Percentiles rank a stretch among this genome's conserved stretches.
Evolutionary conservation across 2,329 filamentous ascomycete species (phyloP).

Genomic region (Rutstroemia sp.): DNA sequence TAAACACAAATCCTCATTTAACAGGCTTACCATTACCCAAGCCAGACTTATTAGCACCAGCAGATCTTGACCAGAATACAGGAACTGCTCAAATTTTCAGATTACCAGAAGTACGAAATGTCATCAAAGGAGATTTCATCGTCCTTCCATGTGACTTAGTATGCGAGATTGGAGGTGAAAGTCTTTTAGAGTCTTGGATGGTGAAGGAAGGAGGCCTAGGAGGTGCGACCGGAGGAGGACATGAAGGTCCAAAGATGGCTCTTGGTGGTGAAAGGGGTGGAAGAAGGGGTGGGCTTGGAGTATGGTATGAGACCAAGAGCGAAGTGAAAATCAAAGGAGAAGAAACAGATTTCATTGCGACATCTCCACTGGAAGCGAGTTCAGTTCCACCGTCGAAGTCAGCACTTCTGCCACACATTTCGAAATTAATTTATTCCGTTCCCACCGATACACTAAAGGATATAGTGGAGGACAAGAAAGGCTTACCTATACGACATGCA

Average conservation of each 20-base stretch:
- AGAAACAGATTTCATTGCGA: slow-evolving; percentile 87
- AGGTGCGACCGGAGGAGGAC: slow-evolving; percentile 47
- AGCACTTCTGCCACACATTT: slow-evolving; percentile 60
- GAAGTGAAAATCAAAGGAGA: slow-evolving; percentile 77
- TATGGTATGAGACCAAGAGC: slow-evolving; percentile 85
- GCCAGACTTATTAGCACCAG: slow-evolving; percentile 69
- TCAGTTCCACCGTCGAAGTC: slow-evolving; percentile 52
- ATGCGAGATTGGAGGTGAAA: slow-evolving; percentile 78
- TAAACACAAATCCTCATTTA: slow-evolving; percentile 72
- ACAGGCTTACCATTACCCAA: slow-evolving; percentile 66
- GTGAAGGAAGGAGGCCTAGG: slow-evolving; percentile 66
- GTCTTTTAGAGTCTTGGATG: slow-evolving; percentile 88
- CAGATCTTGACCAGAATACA: slow-evolving; percentile 70
- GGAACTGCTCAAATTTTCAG: slow-evolving; percentile 86
- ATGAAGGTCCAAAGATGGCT: slow-evolving; percentile 38
- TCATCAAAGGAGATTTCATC: slow-evolving; percentile 79
- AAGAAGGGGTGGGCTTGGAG: slow-evolving; percentile 71
- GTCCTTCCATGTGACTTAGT: slow-evolving; percentile 90
- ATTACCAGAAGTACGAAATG: slow-evolving; percentile 70
- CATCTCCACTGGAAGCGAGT: slow-evolving; percentile 55
- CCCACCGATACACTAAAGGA: slow-evolving; percentile 88
- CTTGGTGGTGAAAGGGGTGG: slow-evolving; percentile 48
- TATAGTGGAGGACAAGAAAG: slow-evolving; percentile 66
- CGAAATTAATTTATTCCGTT: slow-evolving; percentile 77
- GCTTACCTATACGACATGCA: slow-evolving; percentile 66